phyloP scores from a whole-genome alignment of 371 early-diverging fungal genomes.

The Circinella umbellata region DNA sequence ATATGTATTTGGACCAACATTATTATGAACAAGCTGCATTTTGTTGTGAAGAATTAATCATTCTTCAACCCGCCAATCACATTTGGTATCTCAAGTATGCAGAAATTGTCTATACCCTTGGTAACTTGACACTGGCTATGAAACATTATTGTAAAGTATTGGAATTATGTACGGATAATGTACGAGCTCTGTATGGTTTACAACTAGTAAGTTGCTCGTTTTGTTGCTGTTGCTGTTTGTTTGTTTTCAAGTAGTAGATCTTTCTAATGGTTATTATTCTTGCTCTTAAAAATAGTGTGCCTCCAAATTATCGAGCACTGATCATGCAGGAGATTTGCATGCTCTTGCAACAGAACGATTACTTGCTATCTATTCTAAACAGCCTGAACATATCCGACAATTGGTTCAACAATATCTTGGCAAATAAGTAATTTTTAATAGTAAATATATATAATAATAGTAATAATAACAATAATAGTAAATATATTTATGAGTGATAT shows the following conservation, averaged over 20 bases:
- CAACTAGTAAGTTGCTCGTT: constrained; percentile 55
- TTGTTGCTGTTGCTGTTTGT: no score
- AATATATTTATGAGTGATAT: no score
- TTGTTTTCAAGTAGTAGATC: no score
- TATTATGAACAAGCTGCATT: constrained; percentile 87
- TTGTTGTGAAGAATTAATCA: constrained; percentile 87
- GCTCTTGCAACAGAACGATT: constrained; percentile 74
- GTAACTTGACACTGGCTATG: constrained; percentile 62
- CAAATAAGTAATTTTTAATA: constrained; percentile 2
- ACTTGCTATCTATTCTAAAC: constrained; percentile 38
- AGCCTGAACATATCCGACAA: constrained; percentile 23
- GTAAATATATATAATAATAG: no score
- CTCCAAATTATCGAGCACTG: constrained; percentile 42
- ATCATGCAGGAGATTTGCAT: constrained; percentile 57
- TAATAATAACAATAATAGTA: no score
- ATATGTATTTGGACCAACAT: constrained; percentile 69
- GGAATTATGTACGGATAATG: constrained; percentile 75
- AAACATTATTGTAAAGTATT: constrained; percentile 79
- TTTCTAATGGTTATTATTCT: background rate
- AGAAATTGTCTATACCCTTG: constrained; percentile 78
- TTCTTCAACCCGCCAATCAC: constrained; percentile 84
- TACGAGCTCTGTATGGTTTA: constrained; percentile 79
- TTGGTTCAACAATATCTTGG: constrained; percentile 38
- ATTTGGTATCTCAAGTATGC: constrained; percentile 88
- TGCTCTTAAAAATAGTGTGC: constrained; percentile 28